Evolutionary conservation across 169 alveolate genomes (phyloP).

Genomic region (Babesia ovis): DNA sequence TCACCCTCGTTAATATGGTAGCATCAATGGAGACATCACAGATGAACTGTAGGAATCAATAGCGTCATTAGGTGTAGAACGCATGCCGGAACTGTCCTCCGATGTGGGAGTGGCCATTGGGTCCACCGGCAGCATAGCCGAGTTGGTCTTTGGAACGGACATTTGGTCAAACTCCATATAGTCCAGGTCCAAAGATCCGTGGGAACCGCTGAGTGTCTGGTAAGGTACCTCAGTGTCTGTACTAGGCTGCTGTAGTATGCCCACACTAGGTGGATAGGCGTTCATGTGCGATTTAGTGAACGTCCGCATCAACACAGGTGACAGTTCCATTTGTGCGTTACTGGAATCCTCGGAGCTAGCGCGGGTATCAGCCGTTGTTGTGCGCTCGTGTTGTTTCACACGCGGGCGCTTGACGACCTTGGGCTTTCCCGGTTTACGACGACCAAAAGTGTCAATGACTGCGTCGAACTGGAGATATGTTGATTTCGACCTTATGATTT

Average conservation of each 20-base stretch:
- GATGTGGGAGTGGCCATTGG: conserved; percentile 3
- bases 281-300: conserved; percentile 14
- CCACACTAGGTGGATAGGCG: conserved; percentile 28
- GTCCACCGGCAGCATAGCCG: too few species aligned
- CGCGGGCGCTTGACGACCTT: conserved; percentile 12
- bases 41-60: neutral
- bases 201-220: too few species aligned
- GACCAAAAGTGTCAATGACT: neutral
- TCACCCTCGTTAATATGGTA: too few species aligned
- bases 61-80: neutral
- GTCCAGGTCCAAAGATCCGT: neutral
- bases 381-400: neutral
- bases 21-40: neutral
- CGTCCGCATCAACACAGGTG: conserved; percentile 35
- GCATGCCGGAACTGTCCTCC: conserved; percentile 3
- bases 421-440: neutral
- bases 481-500: neutral
- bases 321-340: too few species aligned
- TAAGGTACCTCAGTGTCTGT: neutral
- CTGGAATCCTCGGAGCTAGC: conserved; percentile 1
- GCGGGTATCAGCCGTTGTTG: conserved; percentile 1
- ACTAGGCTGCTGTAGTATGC: neutral
- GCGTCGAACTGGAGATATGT: neutral
- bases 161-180: neutral
- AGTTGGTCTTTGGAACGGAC: neutral